Evolutionary conservation across 2,329 filamentous ascomycete genomes (phyloP), one percentile per base, ranked within the genome.

Genomic region (Pseudogymnoascus verrucosus): DNA sequence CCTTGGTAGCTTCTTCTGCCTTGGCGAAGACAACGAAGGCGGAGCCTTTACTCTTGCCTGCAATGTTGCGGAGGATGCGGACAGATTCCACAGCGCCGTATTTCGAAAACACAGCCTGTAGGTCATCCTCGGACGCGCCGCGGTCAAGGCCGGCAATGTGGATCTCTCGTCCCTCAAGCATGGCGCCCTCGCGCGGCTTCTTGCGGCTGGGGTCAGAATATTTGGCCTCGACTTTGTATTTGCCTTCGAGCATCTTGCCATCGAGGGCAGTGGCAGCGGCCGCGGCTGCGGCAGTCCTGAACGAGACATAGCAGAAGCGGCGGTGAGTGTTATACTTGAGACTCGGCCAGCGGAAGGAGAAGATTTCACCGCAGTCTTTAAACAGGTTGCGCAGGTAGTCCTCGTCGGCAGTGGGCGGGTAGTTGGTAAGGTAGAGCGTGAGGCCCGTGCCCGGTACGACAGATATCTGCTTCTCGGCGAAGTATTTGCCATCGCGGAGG

Each of bases 241-340:
- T 83, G 26, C 85, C 85, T 23, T 88, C 89, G 0, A 96, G 76
- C 21, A 86, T 74, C 64, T 82, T 87, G 26, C 89, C 89, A 71
- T 97, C 83, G 60, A 96, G 82, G 64, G 84, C 78, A 0, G 87
- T 88, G 1, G 93, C 93, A 60, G 84, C 85, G 40, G 85, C 81
- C 0, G 92, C 90, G 62, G 84, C 83, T n/a, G 82, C 80, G 2
- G 82, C 76, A 34, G 86, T 85, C 59, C 86, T 82, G 73, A 97
- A 97, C n/a, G 96, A 91, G 5, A 97, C 82, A 74, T 99, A 99
- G 78, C 93, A 97, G 78, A 99, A 99, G 23, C 95, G 89, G 34
- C 95, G 90, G 69, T 90, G 88, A 1, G 89, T 88, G 71, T 97
- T 93, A 75, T 84, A 92, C 74, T 96, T 96, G 61, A 99, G 83